Percentiles rank a stretch among this genome's conserved stretches.
These are phyloP conservation scores for Lindgomyces ingoldianus DNA, from an alignment of 495 filamentous ascomycete genomes.

Conservation along the genomic window DNA sequence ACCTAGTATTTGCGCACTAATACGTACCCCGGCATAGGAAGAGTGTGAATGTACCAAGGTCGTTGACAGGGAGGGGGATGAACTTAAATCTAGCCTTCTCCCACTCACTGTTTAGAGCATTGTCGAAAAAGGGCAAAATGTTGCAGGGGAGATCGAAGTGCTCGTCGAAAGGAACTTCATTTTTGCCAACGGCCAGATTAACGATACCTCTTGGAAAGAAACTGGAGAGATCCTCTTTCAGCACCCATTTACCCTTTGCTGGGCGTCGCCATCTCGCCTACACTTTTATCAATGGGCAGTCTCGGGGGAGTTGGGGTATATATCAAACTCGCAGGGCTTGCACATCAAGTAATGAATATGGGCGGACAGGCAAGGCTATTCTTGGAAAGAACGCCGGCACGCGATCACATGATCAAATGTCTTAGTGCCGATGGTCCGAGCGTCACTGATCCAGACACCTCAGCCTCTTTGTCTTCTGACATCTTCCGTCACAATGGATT, in stretches of 20 bases:
- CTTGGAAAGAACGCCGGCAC: too few relatives aligned
- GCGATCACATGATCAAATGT: background rate
- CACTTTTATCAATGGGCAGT: background rate
- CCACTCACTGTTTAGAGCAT: constrained; percentile 21
- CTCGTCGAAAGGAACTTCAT: constrained; percentile 14
- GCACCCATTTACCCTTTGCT: background rate
- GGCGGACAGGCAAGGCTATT: too few relatives aligned
- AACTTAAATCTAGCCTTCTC: constrained; percentile 6
- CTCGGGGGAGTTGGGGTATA: background rate
- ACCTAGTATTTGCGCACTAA: constrained; percentile 9
- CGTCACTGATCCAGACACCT: background rate
- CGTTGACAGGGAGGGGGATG: constrained; percentile 14
- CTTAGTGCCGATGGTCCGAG: background rate
- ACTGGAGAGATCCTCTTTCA: background rate
- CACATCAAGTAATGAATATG: too few relatives aligned
- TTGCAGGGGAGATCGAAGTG: constrained; percentile 17
- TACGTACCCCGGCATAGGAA: too few relatives aligned
- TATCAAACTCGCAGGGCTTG: too few relatives aligned
- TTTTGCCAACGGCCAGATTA: constrained; percentile 2
- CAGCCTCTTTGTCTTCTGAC: background rate
- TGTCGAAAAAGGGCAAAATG: constrained; percentile 19
- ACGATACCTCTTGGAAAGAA: constrained; percentile 18
- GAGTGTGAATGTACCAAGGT: constrained; percentile 14
- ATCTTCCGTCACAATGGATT: constrained; percentile 1
- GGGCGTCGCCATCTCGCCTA: background rate